phyloP scores from a whole-genome alignment of 2,329 filamentous ascomycete species.

The Colletotrichum spinosum region DNA sequence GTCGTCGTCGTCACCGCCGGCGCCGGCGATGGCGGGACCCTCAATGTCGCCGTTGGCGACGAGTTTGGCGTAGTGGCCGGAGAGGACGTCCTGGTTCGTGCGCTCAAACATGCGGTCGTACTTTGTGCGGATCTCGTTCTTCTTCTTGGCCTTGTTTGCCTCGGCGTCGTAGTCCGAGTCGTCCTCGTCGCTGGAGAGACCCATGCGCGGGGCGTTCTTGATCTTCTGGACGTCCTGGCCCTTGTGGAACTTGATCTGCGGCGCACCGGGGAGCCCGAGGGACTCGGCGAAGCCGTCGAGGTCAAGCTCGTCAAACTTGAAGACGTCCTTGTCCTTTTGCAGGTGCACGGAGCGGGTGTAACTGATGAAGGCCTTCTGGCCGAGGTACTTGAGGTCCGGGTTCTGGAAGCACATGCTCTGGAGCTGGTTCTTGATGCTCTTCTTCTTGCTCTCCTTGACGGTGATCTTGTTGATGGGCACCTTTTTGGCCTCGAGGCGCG shows the following conservation, averaged over 20 bases:
- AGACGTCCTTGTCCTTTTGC: slow-evolving; percentile 92
- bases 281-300: slow-evolving; percentile 88
- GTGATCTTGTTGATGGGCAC: slow-evolving; percentile 90
- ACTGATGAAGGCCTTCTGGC: slow-evolving; percentile 94
- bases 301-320: slow-evolving; percentile 84
- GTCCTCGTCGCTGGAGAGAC: slow-evolving; percentile 73
- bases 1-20: slow-evolving; percentile 67
- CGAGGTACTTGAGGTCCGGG: slow-evolving; percentile 91
- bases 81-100: slow-evolving; percentile 93
- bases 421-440: slow-evolving; percentile 84
- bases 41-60: slow-evolving; percentile 70
- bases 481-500: slow-evolving; percentile 86
- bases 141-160: slow-evolving; percentile 69
- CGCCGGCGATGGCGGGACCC: slow-evolving; percentile 53
- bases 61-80: slow-evolving; percentile 92
- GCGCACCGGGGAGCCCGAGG: slow-evolving; percentile 89
- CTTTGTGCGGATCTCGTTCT: slow-evolving; percentile 86
- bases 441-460: slow-evolving; percentile 89
- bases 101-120: slow-evolving; percentile 99
- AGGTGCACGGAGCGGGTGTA: slow-evolving; percentile 88
- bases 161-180: slow-evolving; percentile 57
- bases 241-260: slow-evolving; percentile 93
- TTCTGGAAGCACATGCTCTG: slow-evolving; percentile 98
- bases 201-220: slow-evolving; percentile 85
- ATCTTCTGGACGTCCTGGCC: slow-evolving; percentile 86